Base-by-base conservation (phyloP, 805 yeast genomes). In the Metschnikowia drakensbergensis region DNA sequence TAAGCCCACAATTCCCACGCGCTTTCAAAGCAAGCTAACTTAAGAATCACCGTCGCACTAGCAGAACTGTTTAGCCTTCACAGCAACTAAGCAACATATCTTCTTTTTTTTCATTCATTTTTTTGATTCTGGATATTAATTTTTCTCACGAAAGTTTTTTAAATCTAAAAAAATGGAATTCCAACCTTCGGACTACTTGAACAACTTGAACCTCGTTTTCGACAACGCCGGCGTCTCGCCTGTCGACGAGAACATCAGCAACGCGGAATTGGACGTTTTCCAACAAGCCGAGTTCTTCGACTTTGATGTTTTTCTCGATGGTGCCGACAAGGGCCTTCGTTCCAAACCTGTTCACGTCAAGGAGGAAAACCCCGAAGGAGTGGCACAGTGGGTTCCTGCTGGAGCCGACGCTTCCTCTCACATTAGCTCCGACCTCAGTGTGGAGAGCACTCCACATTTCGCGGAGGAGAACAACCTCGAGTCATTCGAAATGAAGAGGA, bases 401-500 rank as follows among this genome's bases (percentile, higher is more conserved):
- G 35, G 32, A 10, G 35, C 35, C 9, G 23, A 6, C 17, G 34
- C 5, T n/a, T 4, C n/a, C 11, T 6, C 27, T 10, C 32, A 32
- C 27, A 22, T 8, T 11, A 9, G 13, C 6, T 13, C 29, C 9
- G 37, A 31, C 23, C 10, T 9, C 22, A 9, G 37, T n/a, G 30
- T 7, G 27, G 37, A 13, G 10, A 23, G 9, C 7, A 26, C 28
- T 5, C 30, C 30, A 9, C 25, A 6, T 3, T 10, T 25, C 4
- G 13, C 33, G 29, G 22, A 25, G 11, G 45, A 26, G 4, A 27
- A 26, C 31, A 42, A 23, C 40, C 34, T 35, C 23, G 39, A 42
- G 25, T 42, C 45, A 26, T 32, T 30, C 50, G 77, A 75, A 39
- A 94, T 86, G 60, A 92, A 88, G 68, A 79, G 96, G 53, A 81